Percentiles rank a stretch among this genome's conserved stretches.
Evolutionary conservation across 2,329 filamentous ascomycete species (phyloP).

Genomic region (Hymenoscyphus occultus): DNA sequence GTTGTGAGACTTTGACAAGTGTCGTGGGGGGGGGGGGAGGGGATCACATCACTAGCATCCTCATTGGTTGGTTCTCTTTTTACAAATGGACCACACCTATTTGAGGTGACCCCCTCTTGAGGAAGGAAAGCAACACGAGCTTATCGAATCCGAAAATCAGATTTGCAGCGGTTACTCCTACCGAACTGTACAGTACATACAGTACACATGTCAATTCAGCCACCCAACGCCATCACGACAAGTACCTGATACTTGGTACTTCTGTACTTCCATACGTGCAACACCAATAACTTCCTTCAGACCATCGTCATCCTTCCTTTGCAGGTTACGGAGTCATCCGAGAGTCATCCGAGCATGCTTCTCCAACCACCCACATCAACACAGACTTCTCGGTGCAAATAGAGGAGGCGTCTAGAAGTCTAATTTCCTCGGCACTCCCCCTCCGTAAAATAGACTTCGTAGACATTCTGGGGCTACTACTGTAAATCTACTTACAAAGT

Average conservation of each 20-base stretch:
- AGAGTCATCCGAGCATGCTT: conserved; percentile 2
- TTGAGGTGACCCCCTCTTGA: background rate
- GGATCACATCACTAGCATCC: background rate
- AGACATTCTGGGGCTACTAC: too few species aligned
- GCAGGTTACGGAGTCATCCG: conserved; percentile 1
- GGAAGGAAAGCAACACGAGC: background rate
- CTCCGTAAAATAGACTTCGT: too few species aligned
- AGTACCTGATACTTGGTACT: conserved; percentile 2
- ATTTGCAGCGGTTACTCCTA: background rate
- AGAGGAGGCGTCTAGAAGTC: background rate
- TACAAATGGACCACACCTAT: background rate
- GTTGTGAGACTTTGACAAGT: background rate
- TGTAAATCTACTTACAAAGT: background rate
- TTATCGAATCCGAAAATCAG: too few species aligned
- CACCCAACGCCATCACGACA: background rate
- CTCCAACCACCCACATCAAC: background rate
- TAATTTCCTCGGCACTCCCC: too few species aligned
- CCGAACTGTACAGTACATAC: background rate
- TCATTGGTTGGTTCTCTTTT: background rate
- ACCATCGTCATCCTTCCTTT: background rate
- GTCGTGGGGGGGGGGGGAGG: background rate
- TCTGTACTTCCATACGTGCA: background rate
- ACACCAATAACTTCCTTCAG: background rate
- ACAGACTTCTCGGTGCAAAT: background rate
- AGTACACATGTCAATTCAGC: background rate